Evolutionary conservation across 805 yeast genomes (phyloP).

Genomic region (Yamadazyma insecticola): DNA sequence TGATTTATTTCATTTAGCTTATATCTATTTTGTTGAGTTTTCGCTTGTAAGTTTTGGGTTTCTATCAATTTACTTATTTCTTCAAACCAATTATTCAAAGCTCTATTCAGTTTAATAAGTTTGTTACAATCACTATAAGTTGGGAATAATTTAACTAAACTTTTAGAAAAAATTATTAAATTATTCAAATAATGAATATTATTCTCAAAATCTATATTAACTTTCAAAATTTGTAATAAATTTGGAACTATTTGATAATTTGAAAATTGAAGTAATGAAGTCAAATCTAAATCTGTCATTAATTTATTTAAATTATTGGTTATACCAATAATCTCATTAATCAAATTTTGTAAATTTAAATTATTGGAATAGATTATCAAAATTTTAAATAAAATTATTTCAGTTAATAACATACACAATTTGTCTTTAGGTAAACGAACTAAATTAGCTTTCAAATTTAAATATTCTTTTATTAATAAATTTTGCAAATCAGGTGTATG

Average conservation of each 20-base stretch:
- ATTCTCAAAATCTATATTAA: conserved; percentile 19
- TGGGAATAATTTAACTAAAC: conserved; percentile 41
- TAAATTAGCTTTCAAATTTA: conserved; percentile 9
- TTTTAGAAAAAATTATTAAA: conserved; percentile 49
- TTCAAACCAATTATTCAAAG: conserved; percentile 13
- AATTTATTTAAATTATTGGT: conserved; percentile 13
- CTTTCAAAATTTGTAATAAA: conserved; percentile 24
- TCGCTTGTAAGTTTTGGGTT: too few species aligned
- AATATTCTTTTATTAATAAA: conserved; percentile 5
- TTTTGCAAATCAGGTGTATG: conserved; percentile 11
- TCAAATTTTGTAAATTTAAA: conserved; percentile 11
- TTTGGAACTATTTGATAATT: conserved; percentile 30
- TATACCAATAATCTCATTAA: conserved; percentile 14
- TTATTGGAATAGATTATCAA: conserved; percentile 16
- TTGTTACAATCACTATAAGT: conserved; percentile 7
- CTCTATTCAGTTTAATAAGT: conserved; percentile 8
- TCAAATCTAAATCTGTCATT: conserved; percentile 5
- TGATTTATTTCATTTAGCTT: too few species aligned
- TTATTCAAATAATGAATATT: conserved; percentile 10
- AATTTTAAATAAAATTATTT: conserved; percentile 17
- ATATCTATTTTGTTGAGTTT: too few species aligned
- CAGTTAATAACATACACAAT: conserved; percentile 8
- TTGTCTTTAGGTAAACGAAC: conserved; percentile 9
- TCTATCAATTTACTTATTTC: conserved; percentile 7
- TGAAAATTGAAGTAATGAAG: conserved; percentile 21